Percentiles rank a stretch among this genome's conserved stretches.
These are phyloP conservation scores for Fonsecaea monophora DNA, from an alignment of 2,329 filamentous ascomycete genomes.

Conservation along the genomic window DNA sequence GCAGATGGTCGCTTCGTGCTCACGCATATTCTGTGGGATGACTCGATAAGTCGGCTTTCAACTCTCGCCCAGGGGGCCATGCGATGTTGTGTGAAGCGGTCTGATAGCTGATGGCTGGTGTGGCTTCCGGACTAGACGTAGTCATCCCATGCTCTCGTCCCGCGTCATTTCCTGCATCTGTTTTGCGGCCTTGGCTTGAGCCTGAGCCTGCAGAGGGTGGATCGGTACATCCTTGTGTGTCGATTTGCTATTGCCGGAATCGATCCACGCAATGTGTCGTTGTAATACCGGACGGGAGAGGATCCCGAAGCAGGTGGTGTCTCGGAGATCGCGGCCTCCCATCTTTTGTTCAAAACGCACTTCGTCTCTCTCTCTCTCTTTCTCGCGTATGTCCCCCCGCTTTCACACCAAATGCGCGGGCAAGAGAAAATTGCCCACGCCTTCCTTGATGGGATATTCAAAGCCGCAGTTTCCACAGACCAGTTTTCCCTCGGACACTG, in stretches of 20 bases:
- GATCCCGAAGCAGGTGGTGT: neutral
- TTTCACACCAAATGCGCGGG: constrained; percentile 78
- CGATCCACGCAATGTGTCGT: neutral
- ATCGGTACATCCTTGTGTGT: neutral
- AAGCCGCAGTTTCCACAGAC: constrained; percentile 91
- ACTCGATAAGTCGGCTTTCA: neutral
- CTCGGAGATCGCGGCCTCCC: neutral
- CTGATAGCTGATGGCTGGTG: neutral
- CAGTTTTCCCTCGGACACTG: constrained; percentile 85
- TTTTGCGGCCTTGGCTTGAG: too few species aligned
- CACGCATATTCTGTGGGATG: neutral
- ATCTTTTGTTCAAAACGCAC: neutral
- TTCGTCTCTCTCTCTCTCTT: neutral
- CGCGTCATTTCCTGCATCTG: neutral
- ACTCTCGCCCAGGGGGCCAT: neutral
- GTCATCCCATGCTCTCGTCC: neutral
- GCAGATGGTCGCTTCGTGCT: neutral
- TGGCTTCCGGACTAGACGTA: neutral
- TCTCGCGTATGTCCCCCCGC: neutral
- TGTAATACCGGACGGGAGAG: neutral
- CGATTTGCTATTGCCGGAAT: neutral
- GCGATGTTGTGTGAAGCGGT: neutral
- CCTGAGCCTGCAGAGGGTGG: neutral
- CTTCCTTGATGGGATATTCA: constrained; percentile 92
- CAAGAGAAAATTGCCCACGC: constrained; percentile 93